Base-by-base conservation (phyloP, 2,329 filamentous ascomycete genomes). In the Fusarium redolens region DNA sequence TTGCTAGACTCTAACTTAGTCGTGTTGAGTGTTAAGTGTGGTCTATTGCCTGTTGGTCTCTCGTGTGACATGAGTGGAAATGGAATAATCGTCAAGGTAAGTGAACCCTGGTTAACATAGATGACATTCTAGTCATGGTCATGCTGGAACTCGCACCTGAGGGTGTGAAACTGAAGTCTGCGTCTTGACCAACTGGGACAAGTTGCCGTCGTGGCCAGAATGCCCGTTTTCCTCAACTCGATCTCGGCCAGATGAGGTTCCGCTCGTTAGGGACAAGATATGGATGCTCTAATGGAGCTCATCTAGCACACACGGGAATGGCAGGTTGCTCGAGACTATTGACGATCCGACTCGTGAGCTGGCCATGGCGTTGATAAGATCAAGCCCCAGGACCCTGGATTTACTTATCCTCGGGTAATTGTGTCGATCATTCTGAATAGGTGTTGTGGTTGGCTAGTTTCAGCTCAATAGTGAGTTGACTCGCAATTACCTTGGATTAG, bases 331-430 rank as follows among this genome's bases (percentile, higher is more conserved):
- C 28, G 33, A 25, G 40, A 60, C 63, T 74, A 68, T 61, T 50
- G 58, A 68, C 45, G 52, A 60, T 44, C 61, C 54, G 37, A 57
- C 54, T 58, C 31, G 31, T 57, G 37, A 63, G 59, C 51, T 60
- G 58, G 58, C 62, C 61, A 69, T 71, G 58, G 69, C 48, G 57
- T 64, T 58, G 61, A 68, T 71, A 61, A 60, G 70, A 44, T 71
- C 61, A 73, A 65, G 54, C 65, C 61, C 61, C 68, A 61, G 66
- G 71, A 73, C 73, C 73, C 75, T 76, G 52, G 48, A 65, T 71
- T 68, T 68, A 47, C 35, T 38, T 69, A 51, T 47, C 57, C 25
- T 59, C 48, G 51, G 58, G 65, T 69, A 54, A 31, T 66, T 57
- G 48, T 44, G 75, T 76, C 68, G 71, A 77, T 77, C 75, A 66